These are phyloP conservation scores for Salvia hispanica DNA, from an alignment of 257 asterid species.

Conservation along the genomic window DNA sequence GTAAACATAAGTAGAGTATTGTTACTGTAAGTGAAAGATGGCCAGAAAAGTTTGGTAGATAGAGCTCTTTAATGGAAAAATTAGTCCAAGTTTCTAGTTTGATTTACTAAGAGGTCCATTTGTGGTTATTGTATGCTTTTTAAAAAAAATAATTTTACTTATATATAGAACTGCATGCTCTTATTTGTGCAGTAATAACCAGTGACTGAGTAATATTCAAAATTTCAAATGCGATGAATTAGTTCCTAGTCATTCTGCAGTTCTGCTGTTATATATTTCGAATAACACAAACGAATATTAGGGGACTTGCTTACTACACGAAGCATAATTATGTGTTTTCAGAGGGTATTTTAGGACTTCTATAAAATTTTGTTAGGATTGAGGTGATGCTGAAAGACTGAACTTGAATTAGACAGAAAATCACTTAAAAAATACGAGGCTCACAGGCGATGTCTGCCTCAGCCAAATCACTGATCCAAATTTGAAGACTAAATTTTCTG, in stretches of 20 bases:
- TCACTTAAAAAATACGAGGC: not conserved
- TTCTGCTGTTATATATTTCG: not conserved
- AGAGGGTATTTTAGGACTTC: not conserved
- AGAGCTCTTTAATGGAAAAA: not conserved
- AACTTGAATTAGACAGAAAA: not conserved
- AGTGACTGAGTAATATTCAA: not conserved
- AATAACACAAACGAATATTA: not conserved
- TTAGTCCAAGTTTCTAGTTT: not conserved
- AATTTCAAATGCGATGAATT: too few relatives aligned
- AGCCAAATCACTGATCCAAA: not conserved
- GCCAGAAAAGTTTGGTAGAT: not conserved
- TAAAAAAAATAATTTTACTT: not conserved
- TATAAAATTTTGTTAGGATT: not conserved
- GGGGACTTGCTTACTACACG: not conserved
- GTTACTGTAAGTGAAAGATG: not conserved
- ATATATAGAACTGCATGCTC: conserved; percentile 5
- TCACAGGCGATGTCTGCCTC: not conserved
- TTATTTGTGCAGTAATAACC: conserved; percentile 19
- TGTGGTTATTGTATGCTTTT: not conserved
- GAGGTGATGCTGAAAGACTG: not conserved
- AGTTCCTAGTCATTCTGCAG: not conserved
- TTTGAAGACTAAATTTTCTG: not conserved
- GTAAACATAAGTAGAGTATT: not conserved
- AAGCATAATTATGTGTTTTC: not conserved
- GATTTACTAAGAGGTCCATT: conserved; percentile 17